A percentile compares a stretch with the other conserved stretches of the same genome.
Evolutionary conservation across 805 yeast genomes (phyloP).

Genomic region (Monosporozyma servazzii): DNA sequence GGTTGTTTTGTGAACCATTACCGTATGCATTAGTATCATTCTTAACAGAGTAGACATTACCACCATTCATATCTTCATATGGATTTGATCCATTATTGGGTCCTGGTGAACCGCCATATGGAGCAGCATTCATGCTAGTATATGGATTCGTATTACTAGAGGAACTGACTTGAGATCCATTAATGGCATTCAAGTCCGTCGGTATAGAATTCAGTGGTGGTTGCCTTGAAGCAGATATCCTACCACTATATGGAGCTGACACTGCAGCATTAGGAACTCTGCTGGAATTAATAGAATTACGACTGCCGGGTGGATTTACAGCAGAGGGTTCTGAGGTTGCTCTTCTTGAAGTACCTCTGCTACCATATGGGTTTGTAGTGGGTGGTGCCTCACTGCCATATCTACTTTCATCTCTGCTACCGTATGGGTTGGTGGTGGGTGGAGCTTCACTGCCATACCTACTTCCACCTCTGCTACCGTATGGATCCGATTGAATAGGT

Average conservation of each 20-base stretch:
- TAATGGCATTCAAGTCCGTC: not conserved
- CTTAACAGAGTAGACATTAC: not conserved
- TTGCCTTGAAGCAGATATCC: not conserved
- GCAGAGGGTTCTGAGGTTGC: not conserved
- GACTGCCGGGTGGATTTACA: not conserved
- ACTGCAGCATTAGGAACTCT: not conserved
- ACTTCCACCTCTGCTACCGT: not conserved
- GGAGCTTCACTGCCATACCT: not conserved
- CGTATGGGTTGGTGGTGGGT: not conserved
- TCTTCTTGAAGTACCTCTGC: not conserved
- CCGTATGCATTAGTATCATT: slow-evolving; percentile 1
- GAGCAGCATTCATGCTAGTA: slow-evolving; percentile 4
- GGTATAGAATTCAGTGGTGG: not conserved
- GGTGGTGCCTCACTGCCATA: not conserved
- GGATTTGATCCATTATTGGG: not conserved
- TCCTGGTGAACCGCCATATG: slow-evolving; percentile 5
- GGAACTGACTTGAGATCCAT: not conserved
- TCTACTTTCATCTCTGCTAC: not conserved
- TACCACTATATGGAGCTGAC: slow-evolving; percentile 1
- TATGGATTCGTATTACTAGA: slow-evolving; percentile 1
- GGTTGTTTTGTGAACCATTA: not conserved
- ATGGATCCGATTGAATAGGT: not conserved
- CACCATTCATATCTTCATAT: not conserved
- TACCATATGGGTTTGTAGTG: not conserved
- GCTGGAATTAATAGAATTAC: not conserved